Evolutionary conservation across 73 alveolate species (phyloP).

Genomic region (Paramecium sexaurelia): DNA sequence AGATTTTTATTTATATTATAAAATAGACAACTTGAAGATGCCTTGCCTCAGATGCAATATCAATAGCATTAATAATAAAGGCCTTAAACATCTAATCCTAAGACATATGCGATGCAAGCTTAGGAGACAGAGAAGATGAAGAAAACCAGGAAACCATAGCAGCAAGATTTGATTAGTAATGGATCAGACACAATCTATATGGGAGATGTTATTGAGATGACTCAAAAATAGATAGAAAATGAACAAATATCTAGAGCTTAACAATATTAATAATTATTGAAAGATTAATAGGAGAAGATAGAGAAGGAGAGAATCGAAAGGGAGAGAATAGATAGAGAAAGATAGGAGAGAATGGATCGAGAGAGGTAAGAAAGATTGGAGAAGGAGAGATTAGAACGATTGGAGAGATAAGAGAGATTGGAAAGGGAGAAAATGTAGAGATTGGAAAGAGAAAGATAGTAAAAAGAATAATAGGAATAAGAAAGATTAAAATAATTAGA

Average conservation of each 20-base stretch:
- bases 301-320: background rate
- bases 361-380: slow-evolving; percentile 24
- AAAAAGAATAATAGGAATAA: background rate
- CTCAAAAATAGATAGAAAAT: background rate
- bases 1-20: background rate
- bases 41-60: background rate
- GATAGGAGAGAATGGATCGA: background rate
- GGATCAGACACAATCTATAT: background rate
- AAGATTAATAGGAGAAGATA: background rate
- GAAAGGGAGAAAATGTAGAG: background rate
- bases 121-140: slow-evolving; percentile 9
- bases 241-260: background rate
- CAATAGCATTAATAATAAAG: background rate
- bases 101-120: background rate
- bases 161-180: background rate
- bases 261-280: background rate
- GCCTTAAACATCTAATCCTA: slow-evolving; percentile 1
- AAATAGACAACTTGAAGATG: background rate
- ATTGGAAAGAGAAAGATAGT: background rate
- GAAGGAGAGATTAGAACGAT: background rate
- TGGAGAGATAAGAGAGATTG: background rate
- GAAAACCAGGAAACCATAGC: background rate
- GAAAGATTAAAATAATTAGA: background rate
- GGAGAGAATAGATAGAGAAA: background rate
- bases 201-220: slow-evolving; percentile 27